phyloP scores from a whole-genome alignment of 2,329 filamentous ascomycete species.

The Conoideocrella luteorostrata region DNA sequence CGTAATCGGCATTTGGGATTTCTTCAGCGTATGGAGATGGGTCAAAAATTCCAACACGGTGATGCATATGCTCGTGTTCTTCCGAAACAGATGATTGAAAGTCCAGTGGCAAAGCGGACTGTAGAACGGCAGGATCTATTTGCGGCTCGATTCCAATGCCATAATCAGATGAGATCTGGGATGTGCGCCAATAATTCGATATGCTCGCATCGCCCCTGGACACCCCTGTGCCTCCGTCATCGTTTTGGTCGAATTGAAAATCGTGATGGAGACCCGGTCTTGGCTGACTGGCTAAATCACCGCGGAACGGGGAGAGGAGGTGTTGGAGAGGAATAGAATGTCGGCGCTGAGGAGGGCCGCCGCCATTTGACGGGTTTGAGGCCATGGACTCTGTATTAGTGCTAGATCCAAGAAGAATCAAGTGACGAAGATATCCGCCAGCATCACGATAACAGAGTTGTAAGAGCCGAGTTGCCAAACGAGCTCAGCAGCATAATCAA shows the following conservation, averaged over 20 bases:
- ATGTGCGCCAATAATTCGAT: conserved; percentile 48
- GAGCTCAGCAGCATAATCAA: no score
- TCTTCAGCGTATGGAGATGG: conserved; percentile 27
- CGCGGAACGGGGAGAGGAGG: conserved; percentile 29
- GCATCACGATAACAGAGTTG: conserved; percentile 8
- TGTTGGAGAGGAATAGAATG: conserved; percentile 66
- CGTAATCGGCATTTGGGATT: conserved; percentile 27
- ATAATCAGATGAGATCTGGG: conserved; percentile 33
- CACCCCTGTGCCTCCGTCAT: conserved; percentile 5
- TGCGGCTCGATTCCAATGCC: conserved; percentile 38
- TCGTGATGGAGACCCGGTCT: background rate
- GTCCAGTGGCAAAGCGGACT: conserved; percentile 49
- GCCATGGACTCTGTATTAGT: conserved; percentile 19
- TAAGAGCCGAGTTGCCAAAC: background rate
- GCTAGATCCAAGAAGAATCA: background rate
- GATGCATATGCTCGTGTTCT: conserved; percentile 20
- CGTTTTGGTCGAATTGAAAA: background rate
- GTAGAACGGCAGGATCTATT: conserved; percentile 46
- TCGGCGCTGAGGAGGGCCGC: conserved; percentile 19
- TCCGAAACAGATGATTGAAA: conserved; percentile 28
- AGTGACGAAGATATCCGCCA: background rate
- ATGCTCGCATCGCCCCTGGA: conserved; percentile 29
- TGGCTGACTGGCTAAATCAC: background rate
- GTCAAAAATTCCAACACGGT: conserved; percentile 24
- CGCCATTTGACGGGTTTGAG: conserved; percentile 18